These are phyloP conservation scores for Metschnikowia continentalis DNA, from an alignment of 805 yeast species.

Conservation along the genomic window DNA sequence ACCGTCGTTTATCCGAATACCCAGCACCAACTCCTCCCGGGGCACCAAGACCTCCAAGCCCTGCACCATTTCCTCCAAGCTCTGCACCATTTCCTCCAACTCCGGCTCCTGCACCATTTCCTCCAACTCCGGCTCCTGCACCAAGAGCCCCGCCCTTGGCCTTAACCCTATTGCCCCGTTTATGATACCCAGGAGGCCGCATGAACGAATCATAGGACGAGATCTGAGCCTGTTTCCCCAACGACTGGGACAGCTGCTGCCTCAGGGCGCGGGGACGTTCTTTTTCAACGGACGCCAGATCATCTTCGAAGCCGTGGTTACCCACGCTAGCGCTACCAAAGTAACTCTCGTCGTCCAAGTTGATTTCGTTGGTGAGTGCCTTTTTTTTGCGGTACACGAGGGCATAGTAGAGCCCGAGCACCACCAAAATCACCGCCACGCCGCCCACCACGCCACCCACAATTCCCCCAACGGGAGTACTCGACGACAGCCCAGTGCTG, in stretches of 20 bases:
- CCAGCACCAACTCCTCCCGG: too few relatives aligned
- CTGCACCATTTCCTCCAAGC: neutral
- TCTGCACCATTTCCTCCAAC: neutral
- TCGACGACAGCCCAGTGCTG: neutral
- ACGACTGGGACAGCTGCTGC: slow-evolving; percentile 5
- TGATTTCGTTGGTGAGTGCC: slow-evolving; percentile 25
- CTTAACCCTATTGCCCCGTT: neutral
- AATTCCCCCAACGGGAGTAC: slow-evolving; percentile 42
- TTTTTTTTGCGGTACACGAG: slow-evolving; percentile 32
- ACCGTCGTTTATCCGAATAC: slow-evolving; percentile 14
- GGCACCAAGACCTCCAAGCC: too few relatives aligned
- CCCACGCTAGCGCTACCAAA: slow-evolving; percentile 7
- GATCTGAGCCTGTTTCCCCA: slow-evolving; percentile 21
- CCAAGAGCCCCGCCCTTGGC: too few relatives aligned
- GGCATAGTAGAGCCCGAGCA: slow-evolving; percentile 31
- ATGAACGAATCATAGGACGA: slow-evolving; percentile 44
- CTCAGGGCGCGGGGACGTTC: slow-evolving; percentile 10
- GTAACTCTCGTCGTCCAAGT: slow-evolving; percentile 12
- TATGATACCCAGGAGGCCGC: slow-evolving; percentile 28
- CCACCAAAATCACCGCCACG: slow-evolving; percentile 40
- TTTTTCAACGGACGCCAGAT: slow-evolving; percentile 8
- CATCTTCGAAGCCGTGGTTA: slow-evolving; percentile 3
- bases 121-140: neutral
- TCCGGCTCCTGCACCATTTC: neutral
- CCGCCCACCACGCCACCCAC: slow-evolving; percentile 76